Conservation (phyloP, 169 alveolate species). For the Cryptosporidium bovis region DNA sequence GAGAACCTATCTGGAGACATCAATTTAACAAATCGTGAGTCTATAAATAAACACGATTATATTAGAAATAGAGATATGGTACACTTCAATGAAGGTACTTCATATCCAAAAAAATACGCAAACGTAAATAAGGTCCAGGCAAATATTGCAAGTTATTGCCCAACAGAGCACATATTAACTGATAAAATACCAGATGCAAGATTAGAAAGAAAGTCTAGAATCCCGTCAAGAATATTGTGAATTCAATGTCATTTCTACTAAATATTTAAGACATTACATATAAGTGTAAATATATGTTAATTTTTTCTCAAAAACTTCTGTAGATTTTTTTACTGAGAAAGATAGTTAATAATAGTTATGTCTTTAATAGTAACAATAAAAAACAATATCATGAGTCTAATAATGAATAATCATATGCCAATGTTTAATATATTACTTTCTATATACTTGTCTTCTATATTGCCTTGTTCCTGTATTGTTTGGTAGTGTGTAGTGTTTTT, state of each 20-base stretch:
- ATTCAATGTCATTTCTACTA: not conserved
- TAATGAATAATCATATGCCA: no score
- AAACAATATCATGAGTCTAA: no score
- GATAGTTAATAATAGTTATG: no score
- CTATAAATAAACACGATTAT: slow-evolving; percentile 1
- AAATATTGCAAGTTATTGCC: slow-evolving; percentile 54
- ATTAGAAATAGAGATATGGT: not conserved
- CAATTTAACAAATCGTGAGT: not conserved
- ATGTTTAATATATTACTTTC: no score
- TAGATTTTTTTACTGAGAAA: no score
- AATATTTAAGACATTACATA: no score
- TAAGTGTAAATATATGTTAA: no score
- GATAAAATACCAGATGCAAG: slow-evolving; percentile 68
- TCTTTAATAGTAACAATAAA: no score
- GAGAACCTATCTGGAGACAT: not conserved
- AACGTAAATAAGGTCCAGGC: slow-evolving; percentile 1
- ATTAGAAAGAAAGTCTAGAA: slow-evolving; percentile 71
- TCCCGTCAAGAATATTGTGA: slow-evolving; percentile 49
- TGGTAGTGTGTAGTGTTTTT: no score
- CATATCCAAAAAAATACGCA: not conserved
- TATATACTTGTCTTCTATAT: no score
- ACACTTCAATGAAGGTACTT: not conserved
- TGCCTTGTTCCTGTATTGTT: no score
- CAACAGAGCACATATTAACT: slow-evolving; percentile 44
- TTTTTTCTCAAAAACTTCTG: no score